Evolutionary conservation across 306 rosid genomes (phyloP).

Genomic region (Vigna mungo): DNA sequence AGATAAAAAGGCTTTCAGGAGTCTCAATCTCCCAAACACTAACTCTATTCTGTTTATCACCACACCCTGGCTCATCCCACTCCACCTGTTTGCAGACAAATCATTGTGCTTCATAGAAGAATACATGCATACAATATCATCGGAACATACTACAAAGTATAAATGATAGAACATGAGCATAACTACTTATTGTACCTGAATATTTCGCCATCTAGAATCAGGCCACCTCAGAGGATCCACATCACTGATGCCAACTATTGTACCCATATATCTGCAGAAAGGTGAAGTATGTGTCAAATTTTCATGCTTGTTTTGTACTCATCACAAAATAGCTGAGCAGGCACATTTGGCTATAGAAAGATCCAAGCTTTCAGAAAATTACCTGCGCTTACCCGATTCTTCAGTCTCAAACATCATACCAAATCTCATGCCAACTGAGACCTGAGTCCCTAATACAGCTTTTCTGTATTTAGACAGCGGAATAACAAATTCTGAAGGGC

Average conservation of each 20-base stretch:
- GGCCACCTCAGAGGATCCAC: slow-evolving; percentile 98
- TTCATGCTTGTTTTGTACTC: slow-evolving; percentile 8
- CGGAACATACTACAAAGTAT: no score
- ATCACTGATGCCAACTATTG: slow-evolving; percentile 78
- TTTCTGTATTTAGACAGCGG: slow-evolving; percentile 80
- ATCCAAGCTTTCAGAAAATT: slow-evolving; percentile 40
- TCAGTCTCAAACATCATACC: slow-evolving; percentile 99
- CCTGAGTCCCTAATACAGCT: slow-evolving; percentile 81
- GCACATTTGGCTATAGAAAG: background rate
- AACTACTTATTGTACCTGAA: slow-evolving; percentile 65
- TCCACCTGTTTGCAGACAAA: slow-evolving; percentile 65
- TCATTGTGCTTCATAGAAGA: background rate
- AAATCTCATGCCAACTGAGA: slow-evolving; percentile 96
- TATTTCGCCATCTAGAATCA: slow-evolving; percentile 95
- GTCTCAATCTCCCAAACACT: slow-evolving; percentile 97
- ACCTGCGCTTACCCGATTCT: slow-evolving; percentile 98
- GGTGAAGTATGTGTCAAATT: slow-evolving; percentile 32
- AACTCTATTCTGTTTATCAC: slow-evolving; percentile 90
- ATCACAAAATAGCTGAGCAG: background rate
- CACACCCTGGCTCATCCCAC: slow-evolving; percentile 99
- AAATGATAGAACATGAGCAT: background rate
- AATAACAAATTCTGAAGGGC: slow-evolving; percentile 95
- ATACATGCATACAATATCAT: background rate
- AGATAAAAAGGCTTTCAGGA: slow-evolving; percentile 93
- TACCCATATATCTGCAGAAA: slow-evolving; percentile 88